phyloP scores from a whole-genome alignment of 768 basidiomycete genomes.

The Suillus occidentalis region DNA sequence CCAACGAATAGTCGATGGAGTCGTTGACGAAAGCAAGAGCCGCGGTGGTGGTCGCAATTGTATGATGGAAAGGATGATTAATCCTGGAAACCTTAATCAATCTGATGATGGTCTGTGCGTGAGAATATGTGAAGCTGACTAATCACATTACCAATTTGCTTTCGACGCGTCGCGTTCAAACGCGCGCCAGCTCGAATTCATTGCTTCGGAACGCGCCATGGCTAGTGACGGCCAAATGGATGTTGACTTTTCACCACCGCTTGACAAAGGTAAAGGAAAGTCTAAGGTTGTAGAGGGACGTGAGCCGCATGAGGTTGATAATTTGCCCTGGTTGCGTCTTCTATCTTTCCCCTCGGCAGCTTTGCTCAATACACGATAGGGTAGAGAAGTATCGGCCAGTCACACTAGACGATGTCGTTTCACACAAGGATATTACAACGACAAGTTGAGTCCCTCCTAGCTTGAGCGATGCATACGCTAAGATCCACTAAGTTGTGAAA shows the following conservation, averaged over 20 bases:
- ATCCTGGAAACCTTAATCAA: slow-evolving; percentile 29
- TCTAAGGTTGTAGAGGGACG: slow-evolving; percentile 55
- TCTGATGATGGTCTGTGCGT: slow-evolving; percentile 49
- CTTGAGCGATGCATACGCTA: neutral
- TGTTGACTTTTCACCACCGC: slow-evolving; percentile 33
- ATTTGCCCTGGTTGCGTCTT: slow-evolving; percentile 75
- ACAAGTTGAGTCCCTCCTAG: slow-evolving; percentile 64
- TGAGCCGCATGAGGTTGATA: slow-evolving; percentile 53
- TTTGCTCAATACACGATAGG: slow-evolving; percentile 45
- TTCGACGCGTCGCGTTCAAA: slow-evolving; percentile 3
- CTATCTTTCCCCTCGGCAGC: slow-evolving; percentile 7
- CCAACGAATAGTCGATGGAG: slow-evolving; percentile 90
- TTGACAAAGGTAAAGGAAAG: slow-evolving; percentile 58
- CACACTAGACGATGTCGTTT: slow-evolving; percentile 91
- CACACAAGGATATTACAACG: slow-evolving; percentile 91
- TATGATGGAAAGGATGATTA: slow-evolving; percentile 20
- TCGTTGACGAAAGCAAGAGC: slow-evolving; percentile 86
- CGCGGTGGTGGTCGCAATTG: slow-evolving; percentile 26
- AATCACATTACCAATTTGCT: slow-evolving; percentile 4
- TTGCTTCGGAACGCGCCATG: slow-evolving; percentile 37
- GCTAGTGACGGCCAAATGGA: slow-evolving; percentile 57
- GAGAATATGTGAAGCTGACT: slow-evolving; percentile 20
- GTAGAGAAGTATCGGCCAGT: slow-evolving; percentile 97
- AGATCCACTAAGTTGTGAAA: slow-evolving; percentile 71
- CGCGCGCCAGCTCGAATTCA: slow-evolving; percentile 1